Evolutionary conservation across 176 grass and related monocot genomes (phyloP).

Genomic region (bread wheat (Triticum aestivum)): IWGSC_CS_RefSeq_v2.1 NC_057801.1:764154868-764155367

Average conservation of each 20-base stretch:
- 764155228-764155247: conserved; percentile 59
- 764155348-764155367: background rate
- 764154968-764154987: background rate
- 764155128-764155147: conserved; percentile 51
- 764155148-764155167: conserved; percentile 59
- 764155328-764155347: background rate
- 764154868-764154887: conserved; percentile 51
- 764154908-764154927: conserved; percentile 67
- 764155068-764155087: background rate
- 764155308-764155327: background rate
- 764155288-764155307: background rate
- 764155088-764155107: background rate
- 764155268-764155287: conserved; percentile 1
- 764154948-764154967: background rate
- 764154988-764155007: conserved; percentile 23
- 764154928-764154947: background rate
- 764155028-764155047: background rate
- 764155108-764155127: background rate
- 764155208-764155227: conserved; percentile 62
- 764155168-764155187: conserved; percentile 57
- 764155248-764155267: conserved; percentile 53
- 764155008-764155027: background rate
- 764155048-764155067: conserved; percentile 1
- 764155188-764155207: conserved; percentile 35
- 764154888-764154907: conserved; percentile 56